Conservation (phyloP, 805 yeast genomes). For the Kodamaea sagamina region DNA sequence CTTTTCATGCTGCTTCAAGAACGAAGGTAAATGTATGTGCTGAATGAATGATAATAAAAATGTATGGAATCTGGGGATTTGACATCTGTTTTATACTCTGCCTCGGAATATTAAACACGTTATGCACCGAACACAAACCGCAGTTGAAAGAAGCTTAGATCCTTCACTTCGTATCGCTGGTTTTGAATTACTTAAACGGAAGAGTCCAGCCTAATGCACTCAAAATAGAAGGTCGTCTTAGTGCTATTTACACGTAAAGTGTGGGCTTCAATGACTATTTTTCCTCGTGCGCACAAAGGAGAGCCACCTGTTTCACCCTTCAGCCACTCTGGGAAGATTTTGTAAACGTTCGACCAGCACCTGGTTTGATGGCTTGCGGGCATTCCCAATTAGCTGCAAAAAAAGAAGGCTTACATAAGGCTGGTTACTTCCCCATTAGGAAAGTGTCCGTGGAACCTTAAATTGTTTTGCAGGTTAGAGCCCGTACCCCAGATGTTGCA, state of each 20-base stretch:
- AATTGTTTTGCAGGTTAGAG: slow-evolving; percentile 3
- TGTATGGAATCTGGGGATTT: neutral
- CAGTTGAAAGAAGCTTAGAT: neutral
- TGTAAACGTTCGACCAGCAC: neutral
- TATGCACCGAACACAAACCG: slow-evolving; percentile 1
- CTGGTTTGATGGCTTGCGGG: neutral
- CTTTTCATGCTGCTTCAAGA: slow-evolving; percentile 7
- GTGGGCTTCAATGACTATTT: neutral
- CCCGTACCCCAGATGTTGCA: neutral
- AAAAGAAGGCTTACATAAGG: neutral
- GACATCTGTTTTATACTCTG: neutral
- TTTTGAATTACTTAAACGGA: neutral
- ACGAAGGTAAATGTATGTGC: slow-evolving; percentile 2
- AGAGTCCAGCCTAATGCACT: neutral
- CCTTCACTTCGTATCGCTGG: slow-evolving; percentile 6
- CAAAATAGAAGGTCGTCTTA: slow-evolving; percentile 2
- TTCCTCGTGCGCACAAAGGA: neutral
- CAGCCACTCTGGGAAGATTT: neutral
- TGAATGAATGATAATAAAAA: neutral
- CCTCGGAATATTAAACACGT: neutral
- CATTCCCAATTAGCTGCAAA: slow-evolving; percentile 1
- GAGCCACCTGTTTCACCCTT: neutral
- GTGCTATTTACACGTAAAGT: neutral
- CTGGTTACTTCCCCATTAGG: slow-evolving; percentile 1
- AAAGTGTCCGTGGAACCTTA: neutral